A percentile compares a stretch with the other conserved stretches of the same genome.
phyloP scores from a whole-genome alignment of 73 alveolate genomes.

The Paramecium biaurelia region DNA sequence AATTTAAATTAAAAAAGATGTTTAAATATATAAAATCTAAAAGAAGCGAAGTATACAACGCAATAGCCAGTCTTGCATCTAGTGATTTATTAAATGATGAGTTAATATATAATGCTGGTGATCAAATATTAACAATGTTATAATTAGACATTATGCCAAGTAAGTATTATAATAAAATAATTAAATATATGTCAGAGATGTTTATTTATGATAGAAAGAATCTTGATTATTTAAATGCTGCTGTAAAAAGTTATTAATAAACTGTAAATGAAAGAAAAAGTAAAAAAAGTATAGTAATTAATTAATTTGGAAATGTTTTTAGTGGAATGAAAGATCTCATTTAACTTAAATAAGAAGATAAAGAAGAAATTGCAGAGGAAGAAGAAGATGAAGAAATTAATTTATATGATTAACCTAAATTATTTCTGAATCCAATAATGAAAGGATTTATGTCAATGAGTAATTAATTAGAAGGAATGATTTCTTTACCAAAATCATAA shows the following conservation, averaged over 20 bases:
- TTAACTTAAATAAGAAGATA: background rate
- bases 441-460: slow-evolving; percentile 28
- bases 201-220: slow-evolving; percentile 35
- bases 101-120: background rate
- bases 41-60: background rate
- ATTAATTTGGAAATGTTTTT: background rate
- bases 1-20: background rate
- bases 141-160: background rate
- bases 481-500: background rate
- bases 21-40: background rate
- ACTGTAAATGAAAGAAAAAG: background rate
- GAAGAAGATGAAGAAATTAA: slow-evolving; percentile 14
- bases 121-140: background rate
- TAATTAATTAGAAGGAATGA: background rate
- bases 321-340: background rate
- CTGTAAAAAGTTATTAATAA: background rate
- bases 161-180: background rate
- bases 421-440: slow-evolving; percentile 31
- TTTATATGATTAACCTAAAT: slow-evolving; percentile 42
- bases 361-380: background rate
- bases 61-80: background rate
- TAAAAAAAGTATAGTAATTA: background rate
- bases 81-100: slow-evolving; percentile 28
- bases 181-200: background rate
- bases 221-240: slow-evolving; percentile 17